A percentile compares a stretch with the other conserved stretches of the same genome.
phyloP scores from a whole-genome alignment of 2,329 filamentous ascomycete species.

The Claviceps pazoutovae region DNA sequence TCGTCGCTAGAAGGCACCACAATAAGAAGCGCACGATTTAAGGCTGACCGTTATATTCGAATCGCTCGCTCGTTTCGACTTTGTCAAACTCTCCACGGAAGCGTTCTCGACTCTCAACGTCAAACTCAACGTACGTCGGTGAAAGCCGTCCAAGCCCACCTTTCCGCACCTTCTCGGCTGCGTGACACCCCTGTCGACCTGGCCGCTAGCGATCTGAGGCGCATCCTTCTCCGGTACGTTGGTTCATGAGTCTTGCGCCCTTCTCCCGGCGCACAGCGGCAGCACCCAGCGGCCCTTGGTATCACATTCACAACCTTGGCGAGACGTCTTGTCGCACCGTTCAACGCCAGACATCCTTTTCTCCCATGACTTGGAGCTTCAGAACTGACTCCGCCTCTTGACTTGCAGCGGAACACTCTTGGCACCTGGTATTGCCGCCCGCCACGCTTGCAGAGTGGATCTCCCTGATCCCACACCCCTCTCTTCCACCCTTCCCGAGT shows the following conservation, averaged over 20 bases:
- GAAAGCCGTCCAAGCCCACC: not conserved
- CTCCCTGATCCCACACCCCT: not conserved
- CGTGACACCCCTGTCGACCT: constrained; percentile 11
- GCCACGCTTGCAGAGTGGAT: not conserved
- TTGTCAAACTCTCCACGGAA: not conserved
- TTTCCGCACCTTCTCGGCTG: constrained; percentile 5
- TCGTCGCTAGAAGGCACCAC: no score
- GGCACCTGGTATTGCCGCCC: not conserved
- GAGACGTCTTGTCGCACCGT: not conserved
- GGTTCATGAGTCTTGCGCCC: constrained; percentile 7
- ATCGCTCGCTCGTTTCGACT: not conserved
- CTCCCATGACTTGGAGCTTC: not conserved
- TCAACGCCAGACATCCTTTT: not conserved
- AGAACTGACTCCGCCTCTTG: not conserved
- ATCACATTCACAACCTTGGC: not conserved
- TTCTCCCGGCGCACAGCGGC: constrained; percentile 3
- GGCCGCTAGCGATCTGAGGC: constrained; percentile 9
- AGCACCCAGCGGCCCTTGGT: constrained; percentile 1
- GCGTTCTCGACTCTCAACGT: not conserved
- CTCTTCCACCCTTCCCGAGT: not conserved
- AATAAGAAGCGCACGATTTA: not conserved
- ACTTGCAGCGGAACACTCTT: constrained; percentile 1
- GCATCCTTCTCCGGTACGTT: constrained; percentile 6
- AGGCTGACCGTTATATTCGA: not conserved
- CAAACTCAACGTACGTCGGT: not conserved